Conservation (phyloP, 495 filamentous ascomycete species). For the Penicillium paradoxum region DNA sequence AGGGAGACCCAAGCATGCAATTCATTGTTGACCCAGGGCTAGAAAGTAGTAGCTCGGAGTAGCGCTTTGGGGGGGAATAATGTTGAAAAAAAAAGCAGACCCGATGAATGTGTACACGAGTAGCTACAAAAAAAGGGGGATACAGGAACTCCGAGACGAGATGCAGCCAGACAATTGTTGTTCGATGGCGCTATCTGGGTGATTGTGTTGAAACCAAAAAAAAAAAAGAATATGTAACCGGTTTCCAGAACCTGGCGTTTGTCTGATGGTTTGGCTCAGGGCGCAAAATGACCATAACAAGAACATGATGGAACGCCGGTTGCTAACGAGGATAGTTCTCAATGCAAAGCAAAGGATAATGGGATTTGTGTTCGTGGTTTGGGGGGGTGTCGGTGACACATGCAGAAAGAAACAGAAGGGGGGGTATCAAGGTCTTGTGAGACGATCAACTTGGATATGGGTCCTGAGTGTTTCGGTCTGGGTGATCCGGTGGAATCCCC, state of each 20-base stretch:
- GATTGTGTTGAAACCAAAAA: not conserved
- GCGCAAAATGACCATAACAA: conserved; percentile 5
- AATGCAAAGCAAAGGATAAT: no score
- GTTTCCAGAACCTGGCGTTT: conserved; percentile 15
- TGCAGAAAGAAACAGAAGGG: conserved; percentile 1
- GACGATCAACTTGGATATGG: not conserved
- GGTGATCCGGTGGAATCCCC: conserved; percentile 1
- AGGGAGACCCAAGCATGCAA: conserved; percentile 2
- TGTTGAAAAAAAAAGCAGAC: conserved; percentile 10
- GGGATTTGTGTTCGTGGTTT: no score
- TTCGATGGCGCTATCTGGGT: conserved; percentile 13
- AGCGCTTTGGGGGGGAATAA: conserved; percentile 22
- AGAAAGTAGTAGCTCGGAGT: conserved; percentile 25
- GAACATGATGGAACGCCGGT: conserved; percentile 12
- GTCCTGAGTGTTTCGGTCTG: conserved; percentile 3
- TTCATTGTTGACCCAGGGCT: conserved; percentile 19
- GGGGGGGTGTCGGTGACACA: conserved; percentile 1
- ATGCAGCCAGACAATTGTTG: conserved; percentile 10
- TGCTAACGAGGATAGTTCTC: not conserved
- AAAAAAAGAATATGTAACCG: not conserved
- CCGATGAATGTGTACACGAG: no score
- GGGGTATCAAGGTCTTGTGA: not conserved
- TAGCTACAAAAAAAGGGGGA: not conserved
- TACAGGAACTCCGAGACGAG: conserved; percentile 19
- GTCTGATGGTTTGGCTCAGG: not conserved